phyloP scores from a whole-genome alignment of 495 filamentous ascomycete species.

The Massariosphaeria phaeospora region DNA sequence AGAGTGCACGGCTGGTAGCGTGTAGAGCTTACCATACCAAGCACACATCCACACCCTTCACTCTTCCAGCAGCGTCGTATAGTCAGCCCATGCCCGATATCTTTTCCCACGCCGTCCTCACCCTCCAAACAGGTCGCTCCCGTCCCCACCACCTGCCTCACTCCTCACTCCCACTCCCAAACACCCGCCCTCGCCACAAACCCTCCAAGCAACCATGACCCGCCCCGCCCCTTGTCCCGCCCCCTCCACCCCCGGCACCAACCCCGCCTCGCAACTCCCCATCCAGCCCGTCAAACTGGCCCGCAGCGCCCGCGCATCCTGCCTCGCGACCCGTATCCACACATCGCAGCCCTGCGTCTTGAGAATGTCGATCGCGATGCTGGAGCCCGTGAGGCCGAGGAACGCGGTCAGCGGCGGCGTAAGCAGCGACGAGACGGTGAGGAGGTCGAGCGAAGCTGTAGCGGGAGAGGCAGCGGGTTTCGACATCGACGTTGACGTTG shows the following conservation, averaged over 20 bases:
- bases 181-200: slow-evolving; percentile 54
- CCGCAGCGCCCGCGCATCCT: slow-evolving; percentile 61
- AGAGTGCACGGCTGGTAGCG: no score
- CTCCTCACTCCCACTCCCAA: no score
- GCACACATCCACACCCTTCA: no score
- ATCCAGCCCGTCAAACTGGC: slow-evolving; percentile 59
- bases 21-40: no score
- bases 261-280: slow-evolving; percentile 8
- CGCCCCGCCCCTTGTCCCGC: slow-evolving; percentile 43
- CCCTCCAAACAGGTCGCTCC: slow-evolving; percentile 19
- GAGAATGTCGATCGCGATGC: slow-evolving; percentile 76
- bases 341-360: slow-evolving; percentile 52
- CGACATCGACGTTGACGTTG: slow-evolving; percentile 29
- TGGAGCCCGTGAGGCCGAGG: slow-evolving; percentile 69
- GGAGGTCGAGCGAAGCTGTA: slow-evolving; percentile 52
- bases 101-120: not conserved
- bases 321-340: slow-evolving; percentile 72
- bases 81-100: no score
- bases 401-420: slow-evolving; percentile 70
- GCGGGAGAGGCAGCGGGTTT: not conserved
- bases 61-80: no score
- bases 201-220: slow-evolving; percentile 50
- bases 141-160: slow-evolving; percentile 38
- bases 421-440: slow-evolving; percentile 70
- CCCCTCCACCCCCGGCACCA: slow-evolving; percentile 35